These are phyloP conservation scores for Fusarium praegraminearum DNA, from an alignment of 2,329 filamentous ascomycete genomes.

Conservation along the genomic window DNA sequence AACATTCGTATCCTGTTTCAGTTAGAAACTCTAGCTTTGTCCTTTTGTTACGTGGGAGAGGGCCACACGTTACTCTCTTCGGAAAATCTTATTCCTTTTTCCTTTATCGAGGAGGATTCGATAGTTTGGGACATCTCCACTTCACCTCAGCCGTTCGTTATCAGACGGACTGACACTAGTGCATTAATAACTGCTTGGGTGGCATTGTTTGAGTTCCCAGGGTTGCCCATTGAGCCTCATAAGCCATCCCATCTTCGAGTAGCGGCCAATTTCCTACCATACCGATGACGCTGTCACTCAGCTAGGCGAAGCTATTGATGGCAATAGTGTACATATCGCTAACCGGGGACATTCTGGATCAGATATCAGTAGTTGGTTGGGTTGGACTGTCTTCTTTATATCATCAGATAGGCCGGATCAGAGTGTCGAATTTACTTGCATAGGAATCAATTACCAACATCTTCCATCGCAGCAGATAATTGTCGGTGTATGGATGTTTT, in stretches of 20 bases:
- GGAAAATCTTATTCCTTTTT: background rate
- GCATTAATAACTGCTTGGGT: background rate
- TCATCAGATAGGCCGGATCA: background rate
- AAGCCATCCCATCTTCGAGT: background rate
- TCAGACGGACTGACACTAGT: background rate
- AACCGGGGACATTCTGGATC: background rate
- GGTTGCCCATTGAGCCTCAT: constrained; percentile 7
- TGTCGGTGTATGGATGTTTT: background rate
- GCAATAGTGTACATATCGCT: background rate
- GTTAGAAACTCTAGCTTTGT: background rate
- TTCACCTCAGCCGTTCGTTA: constrained; percentile 12
- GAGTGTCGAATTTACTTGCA: background rate
- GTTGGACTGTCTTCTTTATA: too few species aligned
- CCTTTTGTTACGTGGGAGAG: background rate
- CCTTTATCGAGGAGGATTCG: background rate
- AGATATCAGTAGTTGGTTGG: background rate
- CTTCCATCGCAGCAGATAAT: background rate
- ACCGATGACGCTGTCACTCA: constrained; percentile 2
- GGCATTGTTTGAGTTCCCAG: background rate
- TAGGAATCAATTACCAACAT: background rate
- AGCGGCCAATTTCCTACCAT: constrained; percentile 1
- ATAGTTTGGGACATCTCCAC: constrained; percentile 5
- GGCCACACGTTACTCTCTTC: background rate
- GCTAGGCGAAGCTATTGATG: background rate
- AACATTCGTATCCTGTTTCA: background rate